Conservation (phyloP, 352 stramenopile genomes). For the Globisporangium paddicum region DNA sequence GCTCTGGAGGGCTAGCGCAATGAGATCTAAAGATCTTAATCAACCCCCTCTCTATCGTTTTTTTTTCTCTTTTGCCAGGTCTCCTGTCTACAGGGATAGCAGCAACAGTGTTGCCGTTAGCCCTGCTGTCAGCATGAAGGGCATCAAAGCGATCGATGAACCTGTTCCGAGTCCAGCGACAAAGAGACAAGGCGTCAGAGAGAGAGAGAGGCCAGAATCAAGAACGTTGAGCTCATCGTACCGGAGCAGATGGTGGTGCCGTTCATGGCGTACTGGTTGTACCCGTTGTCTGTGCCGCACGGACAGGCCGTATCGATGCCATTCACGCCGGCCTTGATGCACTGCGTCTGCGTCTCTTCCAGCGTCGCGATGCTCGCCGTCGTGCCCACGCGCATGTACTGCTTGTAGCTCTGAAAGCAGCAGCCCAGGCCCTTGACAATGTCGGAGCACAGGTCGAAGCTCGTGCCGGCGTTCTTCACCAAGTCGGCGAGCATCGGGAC, state of each 20-base stretch:
- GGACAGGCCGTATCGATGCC: conserved; percentile 43
- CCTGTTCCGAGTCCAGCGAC: neutral
- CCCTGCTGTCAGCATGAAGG: neutral
- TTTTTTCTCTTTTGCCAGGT: neutral
- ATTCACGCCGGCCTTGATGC: conserved; percentile 30
- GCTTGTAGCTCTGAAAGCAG: conserved; percentile 80
- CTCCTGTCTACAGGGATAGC: neutral
- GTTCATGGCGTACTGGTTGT: conserved; percentile 52
- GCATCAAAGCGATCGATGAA: neutral
- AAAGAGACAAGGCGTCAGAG: neutral
- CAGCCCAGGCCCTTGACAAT: conserved; percentile 72
- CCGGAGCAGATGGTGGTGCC: conserved; percentile 58
- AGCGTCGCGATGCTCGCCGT: conserved; percentile 38
- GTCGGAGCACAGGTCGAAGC: conserved; percentile 60
- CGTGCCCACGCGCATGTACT: conserved; percentile 68
- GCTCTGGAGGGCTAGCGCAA: neutral
- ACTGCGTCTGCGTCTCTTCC: conserved; percentile 45
- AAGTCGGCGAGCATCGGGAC: conserved; percentile 54
- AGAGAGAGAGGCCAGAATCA: neutral
- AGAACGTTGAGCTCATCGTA: conserved; percentile 6
- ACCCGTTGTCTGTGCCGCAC: conserved; percentile 34
- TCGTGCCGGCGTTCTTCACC: conserved; percentile 39
- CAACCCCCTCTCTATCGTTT: neutral
- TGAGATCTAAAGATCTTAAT: neutral
- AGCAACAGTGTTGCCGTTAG: neutral